Evolutionary conservation across 768 basidiomycete species (phyloP).

Genomic region (Leucosporidium creatinivorum): DNA sequence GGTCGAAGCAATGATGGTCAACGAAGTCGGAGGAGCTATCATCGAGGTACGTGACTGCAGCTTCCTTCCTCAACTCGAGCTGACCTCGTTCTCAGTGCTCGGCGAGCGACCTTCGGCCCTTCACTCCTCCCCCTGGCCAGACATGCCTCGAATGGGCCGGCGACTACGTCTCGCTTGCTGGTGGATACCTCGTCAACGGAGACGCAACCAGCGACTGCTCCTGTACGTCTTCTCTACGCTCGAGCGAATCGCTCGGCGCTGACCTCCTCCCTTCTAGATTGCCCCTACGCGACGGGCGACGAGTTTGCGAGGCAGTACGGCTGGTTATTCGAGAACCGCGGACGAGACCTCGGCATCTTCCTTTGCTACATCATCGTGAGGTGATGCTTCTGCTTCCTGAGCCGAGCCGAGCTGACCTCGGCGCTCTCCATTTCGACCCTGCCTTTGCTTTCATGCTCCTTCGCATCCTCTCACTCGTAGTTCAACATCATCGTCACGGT

Average conservation of each 20-base stretch:
- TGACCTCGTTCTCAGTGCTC: constrained; percentile 48
- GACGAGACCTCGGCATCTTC: constrained; percentile 30
- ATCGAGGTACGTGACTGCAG: constrained; percentile 50
- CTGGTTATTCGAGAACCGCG: not conserved
- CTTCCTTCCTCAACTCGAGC: constrained; percentile 69
- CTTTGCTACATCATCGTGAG: constrained; percentile 33
- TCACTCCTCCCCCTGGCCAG: constrained; percentile 65
- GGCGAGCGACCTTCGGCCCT: constrained; percentile 59
- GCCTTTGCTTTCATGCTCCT: no score
- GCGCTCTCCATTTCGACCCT: no score
- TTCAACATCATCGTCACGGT: constrained; percentile 52
- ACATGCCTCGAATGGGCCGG: constrained; percentile 65
- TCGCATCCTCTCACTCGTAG: no score
- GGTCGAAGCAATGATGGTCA: not conserved
- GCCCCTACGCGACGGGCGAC: not conserved
- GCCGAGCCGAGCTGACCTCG: no score
- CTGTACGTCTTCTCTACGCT: constrained; percentile 37
- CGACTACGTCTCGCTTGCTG: constrained; percentile 54
- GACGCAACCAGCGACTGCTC: constrained; percentile 56
- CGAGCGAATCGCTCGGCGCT: no score
- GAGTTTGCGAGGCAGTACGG: not conserved
- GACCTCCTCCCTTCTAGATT: constrained; percentile 22
- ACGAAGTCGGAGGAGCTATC: no score
- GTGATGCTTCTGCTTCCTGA: no score
- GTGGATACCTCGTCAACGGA: constrained; percentile 68